These are phyloP conservation scores for Backusella sp. DNA, from an alignment of 192 early-diverging fungal species.

Conservation along the genomic window DNA sequence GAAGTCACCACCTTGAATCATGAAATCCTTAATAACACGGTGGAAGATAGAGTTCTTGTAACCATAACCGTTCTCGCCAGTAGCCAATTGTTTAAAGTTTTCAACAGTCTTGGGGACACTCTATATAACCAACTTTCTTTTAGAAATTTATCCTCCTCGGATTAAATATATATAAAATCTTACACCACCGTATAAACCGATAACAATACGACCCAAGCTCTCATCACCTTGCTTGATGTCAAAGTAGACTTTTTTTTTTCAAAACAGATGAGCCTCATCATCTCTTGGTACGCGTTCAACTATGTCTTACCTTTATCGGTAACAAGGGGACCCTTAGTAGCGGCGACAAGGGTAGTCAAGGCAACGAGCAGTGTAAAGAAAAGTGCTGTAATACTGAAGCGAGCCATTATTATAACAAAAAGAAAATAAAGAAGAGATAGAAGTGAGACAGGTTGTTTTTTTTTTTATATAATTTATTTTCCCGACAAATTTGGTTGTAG, in stretches of 20 bases:
- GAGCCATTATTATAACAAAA: conserved; percentile 12
- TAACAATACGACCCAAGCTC: conserved; percentile 63
- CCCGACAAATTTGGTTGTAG: neutral
- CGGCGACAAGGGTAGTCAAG: conserved; percentile 34
- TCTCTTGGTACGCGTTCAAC: neutral
- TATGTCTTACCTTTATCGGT: conserved; percentile 57
- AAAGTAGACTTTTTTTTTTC: conserved; percentile 68
- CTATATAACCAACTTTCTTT: neutral
- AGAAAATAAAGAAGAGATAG: conserved; percentile 2
- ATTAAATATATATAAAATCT: conserved; percentile 33
- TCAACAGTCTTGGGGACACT: conserved; percentile 72
- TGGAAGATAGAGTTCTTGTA: conserved; percentile 73
- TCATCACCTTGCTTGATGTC: conserved; percentile 82
- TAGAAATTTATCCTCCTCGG: neutral
- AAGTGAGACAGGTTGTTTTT: neutral
- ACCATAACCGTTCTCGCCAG: conserved; percentile 79
- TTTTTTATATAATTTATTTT: neutral
- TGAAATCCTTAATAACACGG: conserved; percentile 74
- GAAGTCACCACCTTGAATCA: conserved; percentile 85
- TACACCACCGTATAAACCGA: conserved; percentile 74
- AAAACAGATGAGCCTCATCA: neutral
- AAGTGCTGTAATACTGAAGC: conserved; percentile 15
- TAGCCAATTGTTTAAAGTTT: conserved; percentile 93
- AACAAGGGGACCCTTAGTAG: conserved; percentile 62
- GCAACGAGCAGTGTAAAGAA: conserved; percentile 18